These are phyloP conservation scores for Cutaneotrichosporon daszewskae DNA, from an alignment of 1,284 basidiomycete species.

Conservation along the genomic window DNA sequence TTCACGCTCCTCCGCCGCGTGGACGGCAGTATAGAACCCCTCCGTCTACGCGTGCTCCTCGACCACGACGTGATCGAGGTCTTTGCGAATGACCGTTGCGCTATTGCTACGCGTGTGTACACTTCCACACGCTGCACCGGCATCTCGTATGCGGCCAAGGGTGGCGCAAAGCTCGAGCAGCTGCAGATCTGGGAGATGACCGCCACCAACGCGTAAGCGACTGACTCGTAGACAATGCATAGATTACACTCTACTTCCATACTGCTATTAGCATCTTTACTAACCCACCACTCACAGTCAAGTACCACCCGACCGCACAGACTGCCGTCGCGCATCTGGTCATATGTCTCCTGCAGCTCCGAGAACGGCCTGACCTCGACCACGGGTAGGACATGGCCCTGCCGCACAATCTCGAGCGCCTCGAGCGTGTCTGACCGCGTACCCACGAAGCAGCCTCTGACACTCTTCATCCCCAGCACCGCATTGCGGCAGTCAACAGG, in stretches of 20 bases:
- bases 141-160: no score
- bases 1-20: slow-evolving; percentile 10
- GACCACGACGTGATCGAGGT: slow-evolving; percentile 39
- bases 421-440: slow-evolving; percentile 64
- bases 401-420: slow-evolving; percentile 64
- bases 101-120: slow-evolving; percentile 37
- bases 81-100: slow-evolving; percentile 34
- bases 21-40: slow-evolving; percentile 12
- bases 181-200: no score
- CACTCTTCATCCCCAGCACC: slow-evolving; percentile 62
- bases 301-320: slow-evolving; percentile 9
- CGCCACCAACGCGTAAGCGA: no score
- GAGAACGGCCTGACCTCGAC: slow-evolving; percentile 53
- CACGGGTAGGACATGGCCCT: slow-evolving; percentile 60
- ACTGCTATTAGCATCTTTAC: background rate
- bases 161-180: no score
- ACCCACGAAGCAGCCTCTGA: slow-evolving; percentile 71
- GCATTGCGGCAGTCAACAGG: slow-evolving; percentile 61
- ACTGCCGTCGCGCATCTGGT: slow-evolving; percentile 7
- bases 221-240: no score
- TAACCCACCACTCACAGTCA: slow-evolving; percentile 5
- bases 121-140: background rate
- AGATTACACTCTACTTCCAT: slow-evolving; percentile 9
- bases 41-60: slow-evolving; percentile 29
- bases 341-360: slow-evolving; percentile 47